Base-by-base conservation (phyloP, 495 filamentous ascomycete species). In the Penicillium paradoxum region DNA sequence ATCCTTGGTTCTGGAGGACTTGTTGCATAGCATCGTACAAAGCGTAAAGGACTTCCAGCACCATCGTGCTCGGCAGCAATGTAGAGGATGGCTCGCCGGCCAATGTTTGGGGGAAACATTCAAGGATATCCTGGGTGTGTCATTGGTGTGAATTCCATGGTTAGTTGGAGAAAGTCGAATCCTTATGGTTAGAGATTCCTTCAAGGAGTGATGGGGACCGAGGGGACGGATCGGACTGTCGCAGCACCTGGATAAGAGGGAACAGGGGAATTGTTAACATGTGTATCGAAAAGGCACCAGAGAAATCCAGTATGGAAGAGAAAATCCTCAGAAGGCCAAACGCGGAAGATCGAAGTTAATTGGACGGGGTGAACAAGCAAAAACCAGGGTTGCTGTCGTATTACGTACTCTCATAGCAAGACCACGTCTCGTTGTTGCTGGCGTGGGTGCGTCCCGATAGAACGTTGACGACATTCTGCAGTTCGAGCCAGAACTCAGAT, bases 381-480 rank as follows among this genome's bases (percentile, higher is more conserved):
- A 14, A 38, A 29, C 13, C 33, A 18, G 56, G 52, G 25, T 53
- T 56, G 41, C 49, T 24, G 49, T 18, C 43, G 19, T 11, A 33
- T 64, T 62, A 66, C 63, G 58, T 67, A 67, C 63, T 67, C 45
- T 73, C 69, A 40, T 72, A 68, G 54, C 63, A 64, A 15, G 55
- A 52, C 65, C 66, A 70, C 22, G 49, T 54, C 24, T 62, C 62
- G 13, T 56, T 46, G 25, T 45, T 24, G 24, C 47, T 46, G n/a
- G 54, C 37, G 33, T 53, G 49, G 13, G 82, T 81, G 41, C 91
- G 77, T 3, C 90, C 93, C 33, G 86, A 88, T 27, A 99, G 68
- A 10, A 86, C 85, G 69, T 97, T 88, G 2, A 96, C 91, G 32
- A 89, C 83, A 19, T 83, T 74, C 73, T 90, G 91, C 62, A 95